Conservation (phyloP, 2,329 filamentous ascomycete genomes). For the Aspergillus versicolor region DNA sequence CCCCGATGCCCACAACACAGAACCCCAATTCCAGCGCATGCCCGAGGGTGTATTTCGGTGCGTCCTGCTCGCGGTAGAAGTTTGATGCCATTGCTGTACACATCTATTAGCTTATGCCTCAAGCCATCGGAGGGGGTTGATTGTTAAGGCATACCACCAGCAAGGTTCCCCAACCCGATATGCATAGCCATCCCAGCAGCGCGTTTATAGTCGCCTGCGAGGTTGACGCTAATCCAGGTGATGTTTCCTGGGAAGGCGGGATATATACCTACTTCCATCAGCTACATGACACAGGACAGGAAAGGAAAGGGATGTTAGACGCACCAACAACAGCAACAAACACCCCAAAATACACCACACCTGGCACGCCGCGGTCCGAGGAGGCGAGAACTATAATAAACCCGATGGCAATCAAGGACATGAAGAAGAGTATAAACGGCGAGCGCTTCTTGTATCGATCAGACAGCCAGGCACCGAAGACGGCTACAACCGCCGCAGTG, state of each 20-base stretch:
- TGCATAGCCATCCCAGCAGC: constrained; percentile 65
- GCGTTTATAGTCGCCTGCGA: constrained; percentile 56
- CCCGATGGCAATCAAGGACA: constrained; percentile 56
- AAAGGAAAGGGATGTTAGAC: not conserved
- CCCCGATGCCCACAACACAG: constrained; percentile 47
- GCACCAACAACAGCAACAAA: constrained; percentile 48
- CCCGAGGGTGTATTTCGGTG: constrained; percentile 51
- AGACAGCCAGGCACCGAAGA: constrained; percentile 55
- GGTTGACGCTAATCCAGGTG: constrained; percentile 61
- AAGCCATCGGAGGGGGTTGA: too few species aligned
- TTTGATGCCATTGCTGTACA: constrained; percentile 65
- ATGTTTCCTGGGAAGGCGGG: constrained; percentile 46
- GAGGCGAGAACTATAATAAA: constrained; percentile 53
- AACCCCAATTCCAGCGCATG: constrained; percentile 54
- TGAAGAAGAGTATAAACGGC: constrained; percentile 57
- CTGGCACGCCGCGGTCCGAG: constrained; percentile 35
- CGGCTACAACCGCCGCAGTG: constrained; percentile 37
- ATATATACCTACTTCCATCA: constrained; percentile 39
- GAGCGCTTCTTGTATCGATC: constrained; percentile 54
- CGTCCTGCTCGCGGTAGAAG: constrained; percentile 60
- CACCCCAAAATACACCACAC: constrained; percentile 49
- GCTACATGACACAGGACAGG: not conserved
- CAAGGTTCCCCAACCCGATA: constrained; percentile 59
- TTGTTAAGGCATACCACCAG: constrained; percentile 39
- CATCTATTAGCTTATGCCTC: not conserved